Base-by-base conservation (phyloP, 176 grass and related monocot species). In the Calamus simplicifolius region DNA sequence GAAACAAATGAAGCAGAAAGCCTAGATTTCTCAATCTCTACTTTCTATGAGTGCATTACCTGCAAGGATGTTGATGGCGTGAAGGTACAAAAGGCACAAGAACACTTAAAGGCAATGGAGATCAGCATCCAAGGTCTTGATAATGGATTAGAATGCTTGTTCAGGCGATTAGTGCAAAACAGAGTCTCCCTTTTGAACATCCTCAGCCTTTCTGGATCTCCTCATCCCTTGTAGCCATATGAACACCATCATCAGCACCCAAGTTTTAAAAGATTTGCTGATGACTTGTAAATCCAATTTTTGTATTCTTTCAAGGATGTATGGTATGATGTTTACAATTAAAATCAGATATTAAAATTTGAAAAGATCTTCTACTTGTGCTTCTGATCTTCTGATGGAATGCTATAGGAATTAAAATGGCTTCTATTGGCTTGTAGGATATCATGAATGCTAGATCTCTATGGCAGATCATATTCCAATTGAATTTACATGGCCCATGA, bases 121-220 rank as follows among this genome's bases (percentile, higher is more conserved):
- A 6, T 16, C 3, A 55, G 13, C 8, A 13, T 27, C 14, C 50
- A 28, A 35, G 50, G 17, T 48, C 1, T 55, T 43, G 50, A 73
- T 58, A 73, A 17, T 43, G 27, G 19, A 43, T 25, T 54, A 4
- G 49, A 55, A 18, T 73, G 70, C 59, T 54, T 73, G 19, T 55
- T 63, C 29, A 52, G 69, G 25, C 25, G 58, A n/a, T 19, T 72
- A 18, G 48, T 55, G 14, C 58, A 52, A 54, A 72, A 62, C 5
- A 62, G 58, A 23, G 58, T 63, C 3, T 73, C 58, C 5, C 28
- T 73, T 62, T 50, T 73, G 8, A 63, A 63, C 59, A 55, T 48
- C 19, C 51, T 62, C 12, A 54, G 70, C 13, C 28, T 63, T 3
- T 62, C 61, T 26, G 5, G 5, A 4, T 51, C 5, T 17, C 31